These are phyloP conservation scores for Agarophyton chilense DNA, from an alignment of 23 red algal species.

Conservation along the genomic window DNA sequence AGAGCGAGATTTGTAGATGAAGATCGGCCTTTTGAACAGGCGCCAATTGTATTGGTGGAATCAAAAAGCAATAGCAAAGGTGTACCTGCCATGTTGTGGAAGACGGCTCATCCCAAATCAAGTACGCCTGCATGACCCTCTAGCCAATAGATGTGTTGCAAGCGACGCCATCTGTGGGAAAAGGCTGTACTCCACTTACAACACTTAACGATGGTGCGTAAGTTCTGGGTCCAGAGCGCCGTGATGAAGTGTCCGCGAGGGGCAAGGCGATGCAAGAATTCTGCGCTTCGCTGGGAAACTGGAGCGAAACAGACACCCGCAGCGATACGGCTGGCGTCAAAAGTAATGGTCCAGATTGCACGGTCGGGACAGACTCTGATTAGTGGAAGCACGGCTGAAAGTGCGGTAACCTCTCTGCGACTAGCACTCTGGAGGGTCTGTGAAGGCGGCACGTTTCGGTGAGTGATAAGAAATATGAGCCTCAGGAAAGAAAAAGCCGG, in stretches of 20 bases:
- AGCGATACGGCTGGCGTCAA: background rate
- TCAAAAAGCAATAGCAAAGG: too few species aligned
- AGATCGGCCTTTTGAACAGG: background rate
- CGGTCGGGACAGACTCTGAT: background rate
- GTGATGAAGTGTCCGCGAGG: too few species aligned
- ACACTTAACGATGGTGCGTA: background rate
- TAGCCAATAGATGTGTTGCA: background rate
- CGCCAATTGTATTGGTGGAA: too few species aligned
- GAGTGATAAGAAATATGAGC: background rate
- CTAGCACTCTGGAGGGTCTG: background rate
- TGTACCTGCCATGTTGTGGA: too few species aligned
- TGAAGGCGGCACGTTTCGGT: background rate
- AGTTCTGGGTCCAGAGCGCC: too few species aligned
- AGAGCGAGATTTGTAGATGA: background rate
- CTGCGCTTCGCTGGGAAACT: too few species aligned
- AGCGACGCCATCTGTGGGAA: background rate
- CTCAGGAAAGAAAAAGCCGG: too few species aligned
- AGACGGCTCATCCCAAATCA: too few species aligned
- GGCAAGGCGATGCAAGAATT: too few species aligned
- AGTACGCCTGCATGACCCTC: background rate
- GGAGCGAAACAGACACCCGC: background rate
- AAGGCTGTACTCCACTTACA: too few species aligned
- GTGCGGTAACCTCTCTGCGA: background rate
- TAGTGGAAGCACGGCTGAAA: background rate
- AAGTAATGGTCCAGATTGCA: background rate